Evolutionary conservation across 257 asterid species (phyloP).

Genomic region (Striga asiatica): DNA sequence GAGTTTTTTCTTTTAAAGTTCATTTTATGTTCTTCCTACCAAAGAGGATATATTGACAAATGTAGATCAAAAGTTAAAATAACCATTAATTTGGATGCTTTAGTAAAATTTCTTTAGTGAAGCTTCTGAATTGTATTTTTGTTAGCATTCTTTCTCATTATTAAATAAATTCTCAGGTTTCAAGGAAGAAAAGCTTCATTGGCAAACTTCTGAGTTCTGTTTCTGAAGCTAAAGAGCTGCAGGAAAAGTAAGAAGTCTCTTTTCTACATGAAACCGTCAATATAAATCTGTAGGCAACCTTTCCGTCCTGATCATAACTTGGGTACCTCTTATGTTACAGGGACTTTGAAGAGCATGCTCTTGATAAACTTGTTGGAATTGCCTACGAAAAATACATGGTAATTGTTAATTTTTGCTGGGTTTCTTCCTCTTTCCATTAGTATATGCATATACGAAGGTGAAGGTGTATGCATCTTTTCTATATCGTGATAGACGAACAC

Average conservation of each 20-base stretch:
- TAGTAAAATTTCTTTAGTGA: slow-evolving; percentile 1
- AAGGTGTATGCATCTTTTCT: background rate
- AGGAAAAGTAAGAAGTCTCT: slow-evolving; percentile 46
- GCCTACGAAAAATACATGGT: slow-evolving; percentile 88
- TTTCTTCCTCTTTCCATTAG: slow-evolving; percentile 12
- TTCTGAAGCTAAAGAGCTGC: slow-evolving; percentile 49
- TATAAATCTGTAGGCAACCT: slow-evolving; percentile 11
- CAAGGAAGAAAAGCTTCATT: slow-evolving; percentile 46
- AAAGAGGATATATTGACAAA: background rate
- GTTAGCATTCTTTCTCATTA: slow-evolving; percentile 11
- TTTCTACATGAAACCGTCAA: slow-evolving; percentile 11
- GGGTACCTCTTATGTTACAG: slow-evolving; percentile 31
- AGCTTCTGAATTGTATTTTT: slow-evolving; percentile 13
- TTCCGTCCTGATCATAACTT: slow-evolving; percentile 15
- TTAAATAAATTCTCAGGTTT: slow-evolving; percentile 36
- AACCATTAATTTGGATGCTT: slow-evolving; percentile 10
- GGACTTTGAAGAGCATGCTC: slow-evolving; percentile 65
- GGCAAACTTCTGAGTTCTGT: slow-evolving; percentile 44
- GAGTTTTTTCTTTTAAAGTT: background rate
- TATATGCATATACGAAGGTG: background rate
- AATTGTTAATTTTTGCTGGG: slow-evolving; percentile 19
- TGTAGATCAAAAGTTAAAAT: slow-evolving; percentile 12
- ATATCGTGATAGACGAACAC: background rate
- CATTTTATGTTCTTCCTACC: background rate
- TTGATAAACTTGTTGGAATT: slow-evolving; percentile 68